Evolutionary conservation across 164 flowering plant species (phyloP).

Genomic region (Magnolia changhungtana): DNA sequence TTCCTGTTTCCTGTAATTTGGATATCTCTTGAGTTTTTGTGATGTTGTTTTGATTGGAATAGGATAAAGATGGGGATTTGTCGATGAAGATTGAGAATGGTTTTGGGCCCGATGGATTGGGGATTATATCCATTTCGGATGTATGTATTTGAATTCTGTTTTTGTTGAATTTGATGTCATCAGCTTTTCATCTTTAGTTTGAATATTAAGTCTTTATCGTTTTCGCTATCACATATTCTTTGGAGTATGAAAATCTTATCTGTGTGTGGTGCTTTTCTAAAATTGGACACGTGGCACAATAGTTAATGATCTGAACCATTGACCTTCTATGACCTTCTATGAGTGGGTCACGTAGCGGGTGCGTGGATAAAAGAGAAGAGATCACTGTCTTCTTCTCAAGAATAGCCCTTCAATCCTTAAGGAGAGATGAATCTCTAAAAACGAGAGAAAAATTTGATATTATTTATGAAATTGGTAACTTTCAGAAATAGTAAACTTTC

Average conservation of each 20-base stretch:
- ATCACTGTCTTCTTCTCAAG: no score
- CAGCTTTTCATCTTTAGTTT: no score
- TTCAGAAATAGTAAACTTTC: no score
- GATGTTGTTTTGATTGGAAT: slow-evolving; percentile 2
- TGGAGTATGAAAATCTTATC: not conserved
- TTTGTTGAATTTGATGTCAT: not conserved
- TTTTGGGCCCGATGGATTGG: slow-evolving; percentile 80
- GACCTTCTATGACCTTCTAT: not conserved
- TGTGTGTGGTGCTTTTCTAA: not conserved
- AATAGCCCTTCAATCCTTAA: no score
- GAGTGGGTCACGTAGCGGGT: no score
- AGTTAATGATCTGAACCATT: not conserved
- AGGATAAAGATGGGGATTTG: slow-evolving; percentile 64
- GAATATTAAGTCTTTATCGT: not conserved
- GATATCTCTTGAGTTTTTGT: not conserved
- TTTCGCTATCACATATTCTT: not conserved
- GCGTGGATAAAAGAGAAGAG: no score
- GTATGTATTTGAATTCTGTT: slow-evolving; percentile 26
- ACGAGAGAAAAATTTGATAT: no score
- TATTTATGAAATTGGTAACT: no score
- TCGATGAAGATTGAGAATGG: slow-evolving; percentile 76
- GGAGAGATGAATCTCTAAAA: no score
- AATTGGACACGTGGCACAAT: not conserved
- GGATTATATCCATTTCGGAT: slow-evolving; percentile 65
- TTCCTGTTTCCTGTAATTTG: not conserved